phyloP scores from a whole-genome alignment of 441 rosid genomes.

The Hura crepitans region DNA sequence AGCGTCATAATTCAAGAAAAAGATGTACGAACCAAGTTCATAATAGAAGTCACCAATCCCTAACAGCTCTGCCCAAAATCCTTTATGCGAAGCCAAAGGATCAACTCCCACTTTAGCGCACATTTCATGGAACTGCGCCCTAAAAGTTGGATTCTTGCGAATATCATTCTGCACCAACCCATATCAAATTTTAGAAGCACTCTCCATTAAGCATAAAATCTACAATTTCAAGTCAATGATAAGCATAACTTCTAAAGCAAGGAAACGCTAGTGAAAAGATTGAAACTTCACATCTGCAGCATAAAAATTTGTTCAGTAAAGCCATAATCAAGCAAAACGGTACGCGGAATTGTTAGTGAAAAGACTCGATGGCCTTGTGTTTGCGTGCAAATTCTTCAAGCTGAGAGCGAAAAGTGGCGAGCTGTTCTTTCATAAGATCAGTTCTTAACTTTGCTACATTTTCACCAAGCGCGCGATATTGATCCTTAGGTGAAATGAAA shows the following conservation, averaged over 20 bases:
- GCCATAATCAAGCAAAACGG: slow-evolving; percentile 1
- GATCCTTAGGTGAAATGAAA: slow-evolving; percentile 49
- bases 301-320: not conserved
- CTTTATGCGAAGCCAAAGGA: slow-evolving; percentile 87
- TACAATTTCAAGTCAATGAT: not conserved
- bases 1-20: not conserved
- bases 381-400: slow-evolving; percentile 90
- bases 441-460: slow-evolving; percentile 83
- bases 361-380: slow-evolving; percentile 54
- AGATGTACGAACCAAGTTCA: slow-evolving; percentile 59
- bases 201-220: not conserved
- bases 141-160: slow-evolving; percentile 78
- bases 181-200: slow-evolving; percentile 9
- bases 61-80: slow-evolving; percentile 88
- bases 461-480: slow-evolving; percentile 73
- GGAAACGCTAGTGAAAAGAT: not conserved
- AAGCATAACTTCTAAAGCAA: not conserved
- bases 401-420: slow-evolving; percentile 77
- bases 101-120: slow-evolving; percentile 96
- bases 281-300: not conserved
- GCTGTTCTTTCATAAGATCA: slow-evolving; percentile 97
- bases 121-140: slow-evolving; percentile 91
- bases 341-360: not conserved
- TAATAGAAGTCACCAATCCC: slow-evolving; percentile 95
- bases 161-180: slow-evolving; percentile 66